Conservation (phyloP, 495 filamentous ascomycete species). For the Daldinia childiae region DNA sequence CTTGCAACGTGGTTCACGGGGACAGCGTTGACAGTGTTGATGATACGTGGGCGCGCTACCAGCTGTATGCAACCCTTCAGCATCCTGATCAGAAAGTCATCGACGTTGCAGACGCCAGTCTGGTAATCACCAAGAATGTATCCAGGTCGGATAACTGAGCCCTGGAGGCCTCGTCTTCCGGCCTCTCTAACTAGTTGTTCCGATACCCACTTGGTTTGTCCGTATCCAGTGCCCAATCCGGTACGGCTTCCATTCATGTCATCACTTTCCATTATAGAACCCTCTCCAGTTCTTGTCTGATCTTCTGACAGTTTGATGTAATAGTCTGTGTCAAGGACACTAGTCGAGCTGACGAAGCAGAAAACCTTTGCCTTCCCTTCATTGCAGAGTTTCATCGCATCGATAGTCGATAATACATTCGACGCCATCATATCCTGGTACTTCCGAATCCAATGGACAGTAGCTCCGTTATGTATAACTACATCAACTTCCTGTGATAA, state of each 20-base stretch:
- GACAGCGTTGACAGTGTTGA: constrained; percentile 91
- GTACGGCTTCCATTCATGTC: constrained; percentile 58
- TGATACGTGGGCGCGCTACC: constrained; percentile 72
- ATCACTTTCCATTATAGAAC: constrained; percentile 59
- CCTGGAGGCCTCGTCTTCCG: constrained; percentile 76
- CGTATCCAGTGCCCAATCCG: constrained; percentile 78
- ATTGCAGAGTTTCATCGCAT: constrained; percentile 78
- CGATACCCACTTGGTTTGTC: constrained; percentile 77
- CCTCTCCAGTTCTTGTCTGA: constrained; percentile 56
- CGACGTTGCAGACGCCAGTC: constrained; percentile 80
- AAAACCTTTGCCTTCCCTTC: constrained; percentile 81
- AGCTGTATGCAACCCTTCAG: constrained; percentile 90
- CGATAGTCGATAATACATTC: constrained; percentile 85
- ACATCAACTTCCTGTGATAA: constrained; percentile 74
- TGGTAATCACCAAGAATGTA: constrained; percentile 82
- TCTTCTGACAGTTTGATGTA: constrained; percentile 78
- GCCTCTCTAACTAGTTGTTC: constrained; percentile 80
- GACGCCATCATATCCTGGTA: constrained; percentile 78
- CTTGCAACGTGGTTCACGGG: constrained; percentile 86
- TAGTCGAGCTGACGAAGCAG: constrained; percentile 87
- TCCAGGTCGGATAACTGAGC: constrained; percentile 82
- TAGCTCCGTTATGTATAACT: constrained; percentile 90
- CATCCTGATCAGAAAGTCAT: constrained; percentile 93
- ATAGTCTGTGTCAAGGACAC: constrained; percentile 80
- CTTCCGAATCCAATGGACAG: constrained; percentile 84